Conservation (phyloP, 2,329 filamentous ascomycete species). For the Ceratocystis harringtonii region DNA sequence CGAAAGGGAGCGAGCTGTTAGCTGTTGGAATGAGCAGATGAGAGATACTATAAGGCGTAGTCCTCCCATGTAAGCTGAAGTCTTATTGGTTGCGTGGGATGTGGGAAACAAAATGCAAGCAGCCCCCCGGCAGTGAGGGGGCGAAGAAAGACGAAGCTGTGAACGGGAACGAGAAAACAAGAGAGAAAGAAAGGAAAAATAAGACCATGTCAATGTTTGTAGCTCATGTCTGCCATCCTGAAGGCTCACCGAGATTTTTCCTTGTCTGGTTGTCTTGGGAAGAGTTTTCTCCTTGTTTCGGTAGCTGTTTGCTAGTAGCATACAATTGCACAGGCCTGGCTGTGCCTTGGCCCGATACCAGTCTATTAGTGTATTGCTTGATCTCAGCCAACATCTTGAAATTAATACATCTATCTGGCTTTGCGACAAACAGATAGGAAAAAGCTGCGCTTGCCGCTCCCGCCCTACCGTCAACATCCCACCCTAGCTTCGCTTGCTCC, state of each 20-base stretch:
- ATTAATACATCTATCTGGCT: not conserved
- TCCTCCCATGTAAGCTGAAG: not conserved
- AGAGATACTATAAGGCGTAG: not conserved
- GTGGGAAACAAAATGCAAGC: conserved; percentile 1
- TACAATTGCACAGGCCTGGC: not conserved
- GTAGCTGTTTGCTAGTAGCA: not conserved
- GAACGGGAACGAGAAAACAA: not conserved
- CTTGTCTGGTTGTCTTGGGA: not conserved
- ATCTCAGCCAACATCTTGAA: not conserved
- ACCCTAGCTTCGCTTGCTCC: not conserved
- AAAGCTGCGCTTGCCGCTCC: not conserved
- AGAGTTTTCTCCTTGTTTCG: not conserved
- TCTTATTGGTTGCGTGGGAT: not conserved
- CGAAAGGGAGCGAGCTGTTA: too few species aligned
- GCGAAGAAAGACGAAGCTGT: not conserved
- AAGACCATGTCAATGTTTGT: not conserved
- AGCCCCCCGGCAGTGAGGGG: not conserved
- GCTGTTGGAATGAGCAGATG: too few species aligned
- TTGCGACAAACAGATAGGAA: not conserved
- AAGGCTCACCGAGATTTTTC: not conserved
- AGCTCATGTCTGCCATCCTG: not conserved
- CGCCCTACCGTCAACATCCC: conserved; percentile 11
- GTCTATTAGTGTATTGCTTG: not conserved
- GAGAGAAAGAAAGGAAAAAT: not conserved
- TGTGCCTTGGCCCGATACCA: not conserved